A percentile compares a stretch with the other conserved stretches of the same genome.
Conservation (phyloP, 805 yeast genomes). For the Yamadazyma scolyti region DNA sequence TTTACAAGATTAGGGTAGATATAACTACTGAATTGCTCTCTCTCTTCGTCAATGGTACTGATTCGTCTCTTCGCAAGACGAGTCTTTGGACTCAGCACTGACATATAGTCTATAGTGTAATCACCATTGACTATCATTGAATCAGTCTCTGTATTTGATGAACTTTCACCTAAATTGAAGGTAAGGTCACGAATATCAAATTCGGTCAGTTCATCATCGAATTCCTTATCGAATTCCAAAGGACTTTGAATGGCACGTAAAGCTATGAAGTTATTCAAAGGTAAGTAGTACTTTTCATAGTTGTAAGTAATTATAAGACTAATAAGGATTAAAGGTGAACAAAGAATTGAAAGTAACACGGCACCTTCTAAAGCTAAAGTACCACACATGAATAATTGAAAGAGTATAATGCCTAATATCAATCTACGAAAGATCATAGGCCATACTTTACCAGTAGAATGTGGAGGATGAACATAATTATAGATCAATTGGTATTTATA, state of each 20-base stretch:
- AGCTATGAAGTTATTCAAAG: conserved; percentile 54
- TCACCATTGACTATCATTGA: conserved; percentile 18
- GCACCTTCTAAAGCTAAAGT: conserved; percentile 60
- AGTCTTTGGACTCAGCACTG: conserved; percentile 1
- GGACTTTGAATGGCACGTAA: conserved; percentile 53
- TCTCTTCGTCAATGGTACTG: conserved; percentile 54
- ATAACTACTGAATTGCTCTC: conserved; percentile 49
- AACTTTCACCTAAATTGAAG: neutral
- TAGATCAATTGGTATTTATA: conserved; percentile 61
- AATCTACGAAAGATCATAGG: conserved; percentile 57
- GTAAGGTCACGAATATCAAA: conserved; percentile 2
- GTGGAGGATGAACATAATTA: conserved; percentile 61
- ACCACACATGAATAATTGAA: conserved; percentile 63
- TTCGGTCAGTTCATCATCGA: conserved; percentile 28
- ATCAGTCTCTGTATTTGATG: conserved; percentile 4
- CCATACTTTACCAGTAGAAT: conserved; percentile 67
- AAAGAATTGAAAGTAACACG: conserved; percentile 42
- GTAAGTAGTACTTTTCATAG: conserved; percentile 53
- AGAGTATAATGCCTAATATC: conserved; percentile 50
- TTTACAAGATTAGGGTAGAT: conserved; percentile 47
- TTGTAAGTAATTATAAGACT: conserved; percentile 45
- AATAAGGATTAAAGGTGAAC: conserved; percentile 46
- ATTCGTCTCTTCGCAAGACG: conserved; percentile 28
- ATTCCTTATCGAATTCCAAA: conserved; percentile 36
- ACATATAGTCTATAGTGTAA: conserved; percentile 10